Conservation (phyloP, 2,329 filamentous ascomycete genomes). For the Fonsecaea nubica region DNA sequence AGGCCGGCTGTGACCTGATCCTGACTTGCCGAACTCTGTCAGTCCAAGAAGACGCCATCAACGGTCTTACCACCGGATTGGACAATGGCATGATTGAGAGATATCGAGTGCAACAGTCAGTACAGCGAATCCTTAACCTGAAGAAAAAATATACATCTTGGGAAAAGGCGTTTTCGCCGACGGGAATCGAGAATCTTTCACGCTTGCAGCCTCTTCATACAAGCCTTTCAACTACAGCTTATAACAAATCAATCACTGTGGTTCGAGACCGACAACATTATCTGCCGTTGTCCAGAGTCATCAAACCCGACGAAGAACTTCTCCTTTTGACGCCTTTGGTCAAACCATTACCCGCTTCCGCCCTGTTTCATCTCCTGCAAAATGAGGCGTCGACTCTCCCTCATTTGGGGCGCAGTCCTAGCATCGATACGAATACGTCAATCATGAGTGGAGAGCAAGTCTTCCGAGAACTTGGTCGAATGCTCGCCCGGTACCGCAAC, state of each 20-base stretch:
- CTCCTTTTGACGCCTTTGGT: conserved; percentile 86
- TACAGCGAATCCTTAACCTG: conserved; percentile 77
- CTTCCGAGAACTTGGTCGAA: conserved; percentile 85
- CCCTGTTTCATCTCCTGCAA: conserved; percentile 69
- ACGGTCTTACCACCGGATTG: conserved; percentile 83
- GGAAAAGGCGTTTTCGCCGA: conserved; percentile 87
- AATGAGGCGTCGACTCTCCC: conserved; percentile 50
- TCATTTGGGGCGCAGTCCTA: conserved; percentile 44
- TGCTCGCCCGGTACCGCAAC: conserved; percentile 82
- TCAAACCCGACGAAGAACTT: conserved; percentile 87
- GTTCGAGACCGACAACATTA: conserved; percentile 87
- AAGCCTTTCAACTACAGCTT: conserved; percentile 80
- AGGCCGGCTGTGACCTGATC: conserved; percentile 91
- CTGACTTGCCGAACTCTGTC: conserved; percentile 86
- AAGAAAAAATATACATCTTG: conserved; percentile 88
- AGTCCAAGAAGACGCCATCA: conserved; percentile 89
- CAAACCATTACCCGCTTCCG: conserved; percentile 89
- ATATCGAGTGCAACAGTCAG: conserved; percentile 78
- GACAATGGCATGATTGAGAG: conserved; percentile 89
- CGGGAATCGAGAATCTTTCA: conserved; percentile 76
- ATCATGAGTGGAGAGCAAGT: conserved; percentile 93
- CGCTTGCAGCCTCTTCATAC: conserved; percentile 83
- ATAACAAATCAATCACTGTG: conserved; percentile 91
- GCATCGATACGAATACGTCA: conserved; percentile 64
- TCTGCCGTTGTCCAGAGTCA: conserved; percentile 78